Evolutionary conservation across 1,284 basidiomycete genomes (phyloP).

Genomic region (Fomitopsis pinicola): DNA sequence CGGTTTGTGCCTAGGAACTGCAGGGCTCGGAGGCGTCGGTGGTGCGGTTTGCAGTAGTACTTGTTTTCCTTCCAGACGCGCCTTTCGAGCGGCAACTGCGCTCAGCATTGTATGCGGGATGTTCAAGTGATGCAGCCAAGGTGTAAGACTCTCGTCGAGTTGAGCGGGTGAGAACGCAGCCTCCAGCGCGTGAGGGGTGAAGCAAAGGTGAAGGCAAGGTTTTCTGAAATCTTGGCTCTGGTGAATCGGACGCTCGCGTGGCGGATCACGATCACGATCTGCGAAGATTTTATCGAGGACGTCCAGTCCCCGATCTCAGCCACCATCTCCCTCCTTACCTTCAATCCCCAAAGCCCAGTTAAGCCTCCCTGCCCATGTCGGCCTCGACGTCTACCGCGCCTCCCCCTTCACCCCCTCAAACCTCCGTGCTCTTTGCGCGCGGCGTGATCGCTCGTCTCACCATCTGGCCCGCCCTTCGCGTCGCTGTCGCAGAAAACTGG

Average conservation of each 20-base stretch:
- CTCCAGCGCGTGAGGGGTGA: background rate
- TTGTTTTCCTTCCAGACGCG: constrained; percentile 28
- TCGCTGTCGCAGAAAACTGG: constrained; percentile 82
- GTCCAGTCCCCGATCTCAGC: background rate
- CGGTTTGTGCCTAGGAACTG: constrained; percentile 9
- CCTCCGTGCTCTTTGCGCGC: constrained; percentile 76
- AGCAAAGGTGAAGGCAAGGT: background rate
- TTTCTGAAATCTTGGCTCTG: background rate
- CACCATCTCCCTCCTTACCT: background rate
- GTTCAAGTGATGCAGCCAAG: background rate
- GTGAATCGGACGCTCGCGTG: background rate
- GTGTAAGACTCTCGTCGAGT: too few species aligned
- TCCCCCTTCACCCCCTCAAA: constrained; percentile 21
- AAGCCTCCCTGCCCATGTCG: background rate
- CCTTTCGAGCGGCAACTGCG: constrained; percentile 58
- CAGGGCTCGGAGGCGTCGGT: constrained; percentile 7
- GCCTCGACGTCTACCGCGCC: background rate
- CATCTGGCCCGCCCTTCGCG: constrained; percentile 78
- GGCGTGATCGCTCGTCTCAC: constrained; percentile 77
- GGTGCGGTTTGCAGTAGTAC: constrained; percentile 5
- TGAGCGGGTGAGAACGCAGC: too few species aligned
- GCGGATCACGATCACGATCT: background rate
- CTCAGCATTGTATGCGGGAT: constrained; percentile 38
- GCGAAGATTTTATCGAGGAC: background rate
- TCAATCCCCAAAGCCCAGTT: background rate